Conservation (phyloP, 495 filamentous ascomycete genomes). For the Hypomontagnella submonticulosa region DNA sequence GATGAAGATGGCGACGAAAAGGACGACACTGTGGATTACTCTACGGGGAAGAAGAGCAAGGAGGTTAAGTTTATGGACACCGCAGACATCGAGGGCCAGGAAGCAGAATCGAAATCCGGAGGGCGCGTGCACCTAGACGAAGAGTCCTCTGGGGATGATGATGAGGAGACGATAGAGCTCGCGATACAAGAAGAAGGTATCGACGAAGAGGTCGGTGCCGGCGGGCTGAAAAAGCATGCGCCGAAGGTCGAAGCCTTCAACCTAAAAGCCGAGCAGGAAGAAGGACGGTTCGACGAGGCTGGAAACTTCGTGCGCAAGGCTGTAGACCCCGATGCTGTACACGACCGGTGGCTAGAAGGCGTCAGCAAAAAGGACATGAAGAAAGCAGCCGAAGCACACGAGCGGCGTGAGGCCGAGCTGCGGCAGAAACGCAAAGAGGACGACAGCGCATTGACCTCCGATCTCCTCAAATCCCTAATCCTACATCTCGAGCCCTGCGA, state of each 20-base stretch:
- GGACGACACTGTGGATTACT: constrained; percentile 59
- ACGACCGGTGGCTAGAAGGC: constrained; percentile 93
- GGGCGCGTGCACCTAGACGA: constrained; percentile 67
- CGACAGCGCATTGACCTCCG: constrained; percentile 78
- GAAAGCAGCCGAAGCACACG: constrained; percentile 85
- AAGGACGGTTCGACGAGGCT: constrained; percentile 87
- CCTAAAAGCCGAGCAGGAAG: constrained; percentile 88
- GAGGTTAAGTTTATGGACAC: constrained; percentile 79
- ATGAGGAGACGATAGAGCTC: constrained; percentile 73
- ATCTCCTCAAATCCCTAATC: constrained; percentile 79
- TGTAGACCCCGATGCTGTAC: constrained; percentile 84
- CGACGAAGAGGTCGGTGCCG: constrained; percentile 89
- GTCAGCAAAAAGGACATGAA: constrained; percentile 93
- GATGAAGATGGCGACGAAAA: constrained; percentile 71
- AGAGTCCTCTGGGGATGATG: constrained; percentile 58
- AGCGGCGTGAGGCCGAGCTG: constrained; percentile 82
- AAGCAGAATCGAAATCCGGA: constrained; percentile 75
- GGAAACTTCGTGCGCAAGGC: constrained; percentile 95
- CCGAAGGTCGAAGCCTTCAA: constrained; percentile 98
- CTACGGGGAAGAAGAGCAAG: constrained; percentile 74
- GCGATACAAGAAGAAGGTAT: constrained; percentile 74
- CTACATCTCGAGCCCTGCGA: constrained; percentile 80
- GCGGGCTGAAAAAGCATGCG: constrained; percentile 90
- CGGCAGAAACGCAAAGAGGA: constrained; percentile 73
- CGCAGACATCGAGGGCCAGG: constrained; percentile 87